phyloP scores from a whole-genome alignment of 768 basidiomycete species.

The Artomyces pyxidatus region DNA sequence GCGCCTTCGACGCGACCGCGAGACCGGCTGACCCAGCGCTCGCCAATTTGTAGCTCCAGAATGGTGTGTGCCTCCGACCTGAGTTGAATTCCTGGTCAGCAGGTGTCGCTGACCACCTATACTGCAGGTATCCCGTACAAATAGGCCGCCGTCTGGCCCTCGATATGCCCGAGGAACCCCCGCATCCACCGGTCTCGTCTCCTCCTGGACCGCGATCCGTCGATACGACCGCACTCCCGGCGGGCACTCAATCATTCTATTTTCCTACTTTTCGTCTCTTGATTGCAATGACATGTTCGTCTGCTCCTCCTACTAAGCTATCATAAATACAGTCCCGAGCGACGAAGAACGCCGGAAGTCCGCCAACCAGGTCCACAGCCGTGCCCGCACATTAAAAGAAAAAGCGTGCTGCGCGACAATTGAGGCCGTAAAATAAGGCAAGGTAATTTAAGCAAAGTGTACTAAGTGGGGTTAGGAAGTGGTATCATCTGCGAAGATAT shows the following conservation, averaged over 20 bases:
- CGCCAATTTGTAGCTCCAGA: slow-evolving; percentile 32
- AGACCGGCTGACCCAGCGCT: slow-evolving; percentile 7
- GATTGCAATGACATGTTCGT: not conserved
- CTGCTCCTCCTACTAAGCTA: not conserved
- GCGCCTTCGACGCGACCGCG: not conserved
- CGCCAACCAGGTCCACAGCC: not conserved
- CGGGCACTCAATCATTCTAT: too few species aligned
- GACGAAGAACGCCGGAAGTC: not conserved
- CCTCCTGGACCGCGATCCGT: too few species aligned
- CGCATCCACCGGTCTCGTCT: not conserved
- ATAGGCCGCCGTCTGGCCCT: not conserved
- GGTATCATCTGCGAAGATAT: slow-evolving; percentile 5
- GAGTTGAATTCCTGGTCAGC: not conserved
- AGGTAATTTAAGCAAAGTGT: not conserved
- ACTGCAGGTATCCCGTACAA: slow-evolving; percentile 14
- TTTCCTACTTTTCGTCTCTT: too few species aligned
- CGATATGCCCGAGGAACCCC: not conserved
- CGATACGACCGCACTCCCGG: too few species aligned
- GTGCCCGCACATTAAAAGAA: not conserved
- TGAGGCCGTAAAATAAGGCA: not conserved
- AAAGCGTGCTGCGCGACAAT: not conserved
- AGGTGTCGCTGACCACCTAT: not conserved
- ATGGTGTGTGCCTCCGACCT: slow-evolving; percentile 26
- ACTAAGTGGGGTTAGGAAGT: not conserved
- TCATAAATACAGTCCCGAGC: not conserved